Evolutionary conservation across 2,329 filamentous ascomycete species (phyloP).

Genomic region (Hyphodiscus sp.): DNA sequence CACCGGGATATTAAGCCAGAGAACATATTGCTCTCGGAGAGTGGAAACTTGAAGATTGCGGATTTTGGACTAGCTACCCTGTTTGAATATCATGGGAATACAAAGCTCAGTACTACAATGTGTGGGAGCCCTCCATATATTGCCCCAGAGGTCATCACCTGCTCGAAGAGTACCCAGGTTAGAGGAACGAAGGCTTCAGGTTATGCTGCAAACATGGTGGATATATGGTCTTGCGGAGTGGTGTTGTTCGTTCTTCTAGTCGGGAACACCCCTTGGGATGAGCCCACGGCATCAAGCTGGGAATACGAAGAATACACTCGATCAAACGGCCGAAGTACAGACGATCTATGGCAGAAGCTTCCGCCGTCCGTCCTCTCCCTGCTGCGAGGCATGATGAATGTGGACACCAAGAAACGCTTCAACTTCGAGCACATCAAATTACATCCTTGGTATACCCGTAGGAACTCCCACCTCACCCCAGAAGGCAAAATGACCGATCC

Average conservation of each 20-base stretch:
- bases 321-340: conserved; percentile 72
- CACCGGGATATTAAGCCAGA: conserved; percentile 92
- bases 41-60: conserved; percentile 85
- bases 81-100: conserved; percentile 80
- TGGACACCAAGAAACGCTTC: conserved; percentile 70
- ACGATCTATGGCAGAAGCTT: conserved; percentile 78
- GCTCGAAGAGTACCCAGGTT: conserved; percentile 38
- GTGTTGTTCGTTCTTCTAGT: conserved; percentile 95
- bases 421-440: conserved; percentile 79
- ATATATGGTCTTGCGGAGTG: conserved; percentile 96
- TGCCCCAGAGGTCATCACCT: conserved; percentile 78
- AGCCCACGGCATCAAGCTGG: conserved; percentile 77
- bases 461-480: conserved; percentile 67
- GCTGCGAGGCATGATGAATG: conserved; percentile 85
- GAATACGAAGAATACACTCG: conserved; percentile 85
- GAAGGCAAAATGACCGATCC: conserved; percentile 75
- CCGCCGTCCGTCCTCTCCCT: conserved; percentile 71
- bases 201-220: conserved; percentile 73
- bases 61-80: conserved; percentile 95
- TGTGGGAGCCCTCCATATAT: conserved; percentile 97
- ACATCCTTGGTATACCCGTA: conserved; percentile 90
- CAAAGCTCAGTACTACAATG: conserved; percentile 78
- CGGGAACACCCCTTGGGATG: conserved; percentile 97
- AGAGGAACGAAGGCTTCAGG: conserved; percentile 46
- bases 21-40: conserved; percentile 82